Base-by-base conservation (phyloP, 257 asterid genomes). In the Ocimum tenuiflorum region DNA sequence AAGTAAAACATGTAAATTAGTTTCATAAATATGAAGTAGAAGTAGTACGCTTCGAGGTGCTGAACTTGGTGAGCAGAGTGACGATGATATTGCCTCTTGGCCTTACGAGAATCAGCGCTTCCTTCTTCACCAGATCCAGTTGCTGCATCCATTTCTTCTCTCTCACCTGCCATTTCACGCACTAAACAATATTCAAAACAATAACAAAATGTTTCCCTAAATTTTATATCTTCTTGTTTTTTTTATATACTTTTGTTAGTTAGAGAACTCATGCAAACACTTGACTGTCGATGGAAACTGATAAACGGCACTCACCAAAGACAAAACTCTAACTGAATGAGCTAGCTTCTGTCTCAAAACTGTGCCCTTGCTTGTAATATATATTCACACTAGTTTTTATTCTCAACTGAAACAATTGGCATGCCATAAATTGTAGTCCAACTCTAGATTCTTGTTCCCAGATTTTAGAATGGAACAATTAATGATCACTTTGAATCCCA, bases 21-120 rank as follows among this genome's bases (percentile, higher is more conserved):
- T n/a, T n/a, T n/a, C n/a, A n/a, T n/a, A n/a, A 4, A 24, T 1
- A 36, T 36, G 10, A 7, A 39, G 4, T 9, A 39, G 7, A n/a
- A 10, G 0, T 65, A 68, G 3, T 56, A 72, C 89, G 62, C 54
- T 71, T 83, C 86, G 23, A 83, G 86, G n/a, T 43, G 51, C 6
- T 56, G 74, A 31, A 80, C 79, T 72, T 83, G 86, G 45, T 80
- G 55, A 0, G 65, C 7, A 7, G 82, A 64, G 71, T 78, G 84
- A 15, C 84, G 80, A 33, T 78, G 80, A 7, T 50, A 80, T 3
- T 38, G 74, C 58, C 60, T 75, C 64, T 65, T 69, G 20, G 73
- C 61, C 38, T 17, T 73, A 1, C 50, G 68, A 0, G 74, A 73
- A 60, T 66, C 68, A 1, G 67, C 33, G 6, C 54, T 35, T 46